Conservation (phyloP, 148 eudicot species). For the Spergularia bocconei region DNA sequence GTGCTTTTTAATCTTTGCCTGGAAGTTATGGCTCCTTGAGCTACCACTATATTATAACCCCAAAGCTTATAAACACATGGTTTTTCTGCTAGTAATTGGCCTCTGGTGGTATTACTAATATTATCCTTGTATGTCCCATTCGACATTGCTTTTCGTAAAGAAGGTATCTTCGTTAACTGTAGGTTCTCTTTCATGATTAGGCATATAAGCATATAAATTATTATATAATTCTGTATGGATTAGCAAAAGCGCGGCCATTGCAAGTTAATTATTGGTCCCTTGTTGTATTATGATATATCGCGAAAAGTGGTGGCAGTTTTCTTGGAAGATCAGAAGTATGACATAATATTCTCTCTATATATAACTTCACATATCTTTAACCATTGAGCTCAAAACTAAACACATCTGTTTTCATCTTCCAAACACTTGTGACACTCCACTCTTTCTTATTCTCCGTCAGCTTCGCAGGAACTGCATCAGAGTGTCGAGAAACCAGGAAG, state of each 20-base stretch:
- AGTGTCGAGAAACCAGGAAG: neutral
- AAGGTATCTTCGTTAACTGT: constrained; percentile 4
- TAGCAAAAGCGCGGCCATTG: neutral
- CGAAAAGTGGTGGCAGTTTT: neutral
- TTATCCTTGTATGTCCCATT: neutral
- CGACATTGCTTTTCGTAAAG: constrained; percentile 11
- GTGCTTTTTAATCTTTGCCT: constrained; percentile 4
- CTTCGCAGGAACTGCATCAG: neutral
- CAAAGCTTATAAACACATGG: neutral
- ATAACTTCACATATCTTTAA: neutral
- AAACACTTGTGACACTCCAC: neutral
- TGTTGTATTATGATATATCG: neutral
- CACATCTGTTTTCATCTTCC: neutral
- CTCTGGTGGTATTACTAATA: neutral
- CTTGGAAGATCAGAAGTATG: neutral
- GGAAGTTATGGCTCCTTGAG: constrained; percentile 2
- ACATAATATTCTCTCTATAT: neutral
- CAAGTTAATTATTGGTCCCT: neutral
- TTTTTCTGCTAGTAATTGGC: neutral
- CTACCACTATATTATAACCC: neutral
- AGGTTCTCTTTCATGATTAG: constrained; percentile 6
- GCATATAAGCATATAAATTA: neutral
- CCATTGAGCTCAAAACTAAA: neutral
- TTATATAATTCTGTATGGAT: neutral
- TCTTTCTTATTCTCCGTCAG: neutral